Evolutionary conservation across 805 yeast genomes (phyloP), one percentile per base, ranked within the genome.

Genomic region (Limtongia smithiae): DNA sequence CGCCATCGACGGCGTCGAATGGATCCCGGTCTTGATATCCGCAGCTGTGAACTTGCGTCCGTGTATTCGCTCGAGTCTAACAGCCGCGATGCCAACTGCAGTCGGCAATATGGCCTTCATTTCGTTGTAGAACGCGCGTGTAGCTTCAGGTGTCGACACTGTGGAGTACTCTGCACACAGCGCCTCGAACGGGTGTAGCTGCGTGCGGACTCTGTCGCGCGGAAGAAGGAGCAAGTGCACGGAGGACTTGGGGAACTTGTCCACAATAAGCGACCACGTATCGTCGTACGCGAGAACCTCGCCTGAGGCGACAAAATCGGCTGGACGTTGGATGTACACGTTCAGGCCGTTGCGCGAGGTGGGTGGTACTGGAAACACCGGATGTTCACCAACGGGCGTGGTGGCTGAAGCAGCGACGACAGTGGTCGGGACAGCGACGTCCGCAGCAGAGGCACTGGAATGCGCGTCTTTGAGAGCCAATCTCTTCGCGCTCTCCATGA

Each of bases 171-270:
- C 63, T 17, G 62, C 55, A 30, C 44, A 32, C 35, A 83, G 72
- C 3, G 75, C 84, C 27, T 66, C 63, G 40, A 76, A 62, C 8
- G 93, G 93, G 55, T 77, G 77, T 27, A 60, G 48, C 12, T 57
- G 63, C 1, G 85, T 73, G 17, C 76, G 51, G 11, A 57, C 37
- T 0, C 53, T 51, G 43, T 70, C 67, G 55, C 80, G 68, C 1
- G 93, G 89, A 30, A 85, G 64, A 1, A 86, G 67, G 39, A 85
- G 68, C 50, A 72, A 74, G 64, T 85, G 95, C 32, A 76, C 67
- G 3, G 67, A 50, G 0, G 89, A 69, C 63, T 85, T 85, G 3
- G 90, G 86, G 60, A 69, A 85, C 27, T 61, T 62, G 62, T 85
- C 95, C 35, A 66, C 65, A 11, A 85, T 70, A 3, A 85, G 77